Evolutionary conservation across 2,329 filamentous ascomycete species (phyloP).

Genomic region (Chaetomiaceae sp.): DNA sequence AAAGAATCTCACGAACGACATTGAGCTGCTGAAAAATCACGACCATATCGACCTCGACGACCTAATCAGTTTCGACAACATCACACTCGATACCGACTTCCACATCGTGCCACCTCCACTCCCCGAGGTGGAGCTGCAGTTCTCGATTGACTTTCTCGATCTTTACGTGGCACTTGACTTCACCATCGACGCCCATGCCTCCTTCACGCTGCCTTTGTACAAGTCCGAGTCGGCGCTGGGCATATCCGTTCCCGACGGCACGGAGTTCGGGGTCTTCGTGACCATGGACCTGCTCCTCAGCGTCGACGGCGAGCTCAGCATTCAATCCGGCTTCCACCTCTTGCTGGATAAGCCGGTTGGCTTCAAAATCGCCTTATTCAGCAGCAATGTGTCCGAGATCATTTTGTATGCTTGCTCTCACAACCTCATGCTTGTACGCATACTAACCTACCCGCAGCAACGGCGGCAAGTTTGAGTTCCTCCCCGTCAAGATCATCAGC

Average conservation of each 20-base stretch:
- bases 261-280: conserved; percentile 43
- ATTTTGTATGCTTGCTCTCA: conserved; percentile 38
- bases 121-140: conserved; percentile 36
- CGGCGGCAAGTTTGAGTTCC: conserved; percentile 49
- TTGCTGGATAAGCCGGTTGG: conserved; percentile 44
- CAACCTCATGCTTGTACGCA: not conserved
- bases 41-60: conserved; percentile 24
- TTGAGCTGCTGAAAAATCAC: conserved; percentile 26
- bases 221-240: conserved; percentile 40
- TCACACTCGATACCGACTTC: conserved; percentile 35
- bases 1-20: not conserved
- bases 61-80: conserved; percentile 23
- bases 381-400: conserved; percentile 41
- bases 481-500: conserved; percentile 45
- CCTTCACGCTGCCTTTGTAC: conserved; percentile 45
- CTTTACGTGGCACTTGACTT: conserved; percentile 45
- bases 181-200: conserved; percentile 34
- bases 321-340: conserved; percentile 50
- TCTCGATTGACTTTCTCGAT: conserved; percentile 45
- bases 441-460: conserved; percentile 6
- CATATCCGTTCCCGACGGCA: conserved; percentile 32
- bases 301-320: conserved; percentile 40
- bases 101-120: conserved; percentile 39
- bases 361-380: conserved; percentile 46
- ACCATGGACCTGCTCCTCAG: conserved; percentile 47